Percentiles rank a stretch among this genome's conserved stretches.
phyloP scores from a whole-genome alignment of 2,329 filamentous ascomycete species.

The Incumbomyces delicatus region DNA sequence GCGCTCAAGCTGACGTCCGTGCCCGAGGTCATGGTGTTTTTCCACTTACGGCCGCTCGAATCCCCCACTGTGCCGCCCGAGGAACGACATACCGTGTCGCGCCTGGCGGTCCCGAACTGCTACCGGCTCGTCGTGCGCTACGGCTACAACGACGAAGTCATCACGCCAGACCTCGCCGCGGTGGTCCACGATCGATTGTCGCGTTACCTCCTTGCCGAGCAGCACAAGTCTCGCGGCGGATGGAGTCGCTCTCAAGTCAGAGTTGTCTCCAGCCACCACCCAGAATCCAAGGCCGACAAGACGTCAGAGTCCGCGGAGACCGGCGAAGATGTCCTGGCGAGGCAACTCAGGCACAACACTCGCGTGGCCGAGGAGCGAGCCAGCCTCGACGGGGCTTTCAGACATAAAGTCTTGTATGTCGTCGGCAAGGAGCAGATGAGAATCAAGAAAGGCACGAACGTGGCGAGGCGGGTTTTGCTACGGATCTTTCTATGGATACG shows the following conservation, averaged over 20 bases:
- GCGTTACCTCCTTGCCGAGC: slow-evolving; percentile 33
- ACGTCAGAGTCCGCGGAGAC: too few species aligned
- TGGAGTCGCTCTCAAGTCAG: neutral
- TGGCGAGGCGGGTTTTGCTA: slow-evolving; percentile 23
- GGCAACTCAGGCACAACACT: neutral
- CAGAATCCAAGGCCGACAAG: too few species aligned
- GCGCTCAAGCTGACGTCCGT: slow-evolving; percentile 58
- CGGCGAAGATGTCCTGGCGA: neutral
- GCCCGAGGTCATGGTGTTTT: slow-evolving; percentile 62
- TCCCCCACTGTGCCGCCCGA: slow-evolving; percentile 45
- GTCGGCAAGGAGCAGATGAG: slow-evolving; percentile 33
- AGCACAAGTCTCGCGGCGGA: neutral
- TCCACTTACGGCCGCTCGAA: slow-evolving; percentile 58
- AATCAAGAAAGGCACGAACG: slow-evolving; percentile 23
- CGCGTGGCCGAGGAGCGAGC: slow-evolving; percentile 19
- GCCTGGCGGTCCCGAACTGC: slow-evolving; percentile 46
- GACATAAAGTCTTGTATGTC: slow-evolving; percentile 42
- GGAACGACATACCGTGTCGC: slow-evolving; percentile 39
- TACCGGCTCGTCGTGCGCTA: slow-evolving; percentile 62
- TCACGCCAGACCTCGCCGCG: slow-evolving; percentile 53
- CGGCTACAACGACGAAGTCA: slow-evolving; percentile 62
- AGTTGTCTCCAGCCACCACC: too few species aligned
- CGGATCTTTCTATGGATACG: slow-evolving; percentile 30
- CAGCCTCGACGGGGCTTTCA: slow-evolving; percentile 34
- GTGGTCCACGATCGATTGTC: slow-evolving; percentile 52